Base-by-base conservation (phyloP, 495 filamentous ascomycete genomes). In the Penicillium steckii region DNA sequence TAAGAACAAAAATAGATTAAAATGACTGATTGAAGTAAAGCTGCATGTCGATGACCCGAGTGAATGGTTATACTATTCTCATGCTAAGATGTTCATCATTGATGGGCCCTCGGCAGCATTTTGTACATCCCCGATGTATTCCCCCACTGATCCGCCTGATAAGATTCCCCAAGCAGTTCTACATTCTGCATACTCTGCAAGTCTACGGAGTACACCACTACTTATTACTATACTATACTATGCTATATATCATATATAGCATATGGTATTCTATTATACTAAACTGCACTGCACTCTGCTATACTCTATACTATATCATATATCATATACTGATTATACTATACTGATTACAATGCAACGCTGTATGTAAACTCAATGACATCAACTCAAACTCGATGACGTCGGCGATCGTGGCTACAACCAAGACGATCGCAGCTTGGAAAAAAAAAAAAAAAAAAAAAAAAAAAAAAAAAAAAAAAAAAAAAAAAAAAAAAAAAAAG, bases 321-420 rank as follows among this genome's bases (percentile, higher is more conserved):
- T n/a, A n/a, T n/a, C n/a, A n/a, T n/a, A n/a, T n/a, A n/a, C n/a
- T n/a, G n/a, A n/a, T n/a, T n/a, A n/a, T n/a, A n/a, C n/a, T n/a
- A n/a, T n/a, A n/a, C n/a, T n/a, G n/a, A n/a, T n/a, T n/a, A n/a
- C n/a, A n/a, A n/a, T n/a, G n/a, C n/a, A n/a, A n/a, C n/a, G 33
- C 33, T 15, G 33, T 37, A n/a, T 24, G 13, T 38, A 37, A 53
- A 26, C 38, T 24, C 27, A 12, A 60, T 66, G 63, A 66, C 61
- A 61, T 64, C 63, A 65, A 42, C 27, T 7, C 26, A 23, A 37
- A 17, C 26, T n/a, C 53, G 54, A 59, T 66, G 60, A 61, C 61
- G 62, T 66, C 59, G 53, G 56, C 54, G 62, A 65, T 65, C 33
- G 33, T 37, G 33, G 33, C 33, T n/a, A n/a, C n/a, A n/a, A n/a